A percentile compares a stretch with the other conserved stretches of the same genome.
phyloP scores from a whole-genome alignment of 208 protist species.

The Leishmania mexicana region DNA sequence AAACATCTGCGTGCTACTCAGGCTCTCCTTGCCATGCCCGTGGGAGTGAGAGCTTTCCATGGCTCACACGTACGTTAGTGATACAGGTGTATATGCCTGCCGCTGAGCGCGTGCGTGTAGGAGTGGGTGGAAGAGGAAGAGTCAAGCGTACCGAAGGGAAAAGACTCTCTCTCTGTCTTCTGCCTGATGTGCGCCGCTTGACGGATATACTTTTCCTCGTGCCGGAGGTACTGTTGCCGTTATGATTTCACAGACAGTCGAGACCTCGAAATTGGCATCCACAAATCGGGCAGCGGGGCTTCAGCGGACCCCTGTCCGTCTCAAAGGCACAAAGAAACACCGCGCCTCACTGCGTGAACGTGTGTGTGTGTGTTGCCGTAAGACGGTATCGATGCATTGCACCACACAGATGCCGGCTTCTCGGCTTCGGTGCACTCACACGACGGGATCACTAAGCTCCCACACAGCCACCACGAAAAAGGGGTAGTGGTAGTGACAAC shows the following conservation, averaged over 20 bases:
- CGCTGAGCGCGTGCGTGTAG: not conserved
- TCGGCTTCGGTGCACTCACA: not conserved
- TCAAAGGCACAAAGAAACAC: not conserved
- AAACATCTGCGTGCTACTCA: conserved; percentile 31
- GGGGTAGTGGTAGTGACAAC: not conserved
- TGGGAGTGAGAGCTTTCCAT: not conserved
- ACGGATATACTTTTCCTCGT: no score
- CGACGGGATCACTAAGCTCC: not conserved
- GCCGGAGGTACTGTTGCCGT: no score
- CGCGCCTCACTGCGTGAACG: not conserved
- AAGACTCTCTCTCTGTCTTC: no score
- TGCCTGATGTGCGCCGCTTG: no score
- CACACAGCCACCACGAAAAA: not conserved
- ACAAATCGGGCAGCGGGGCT: no score
- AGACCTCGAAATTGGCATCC: no score
- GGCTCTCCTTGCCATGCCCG: conserved; percentile 8
- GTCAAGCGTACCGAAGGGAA: not conserved
- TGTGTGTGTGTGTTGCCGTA: not conserved
- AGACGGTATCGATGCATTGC: not conserved
- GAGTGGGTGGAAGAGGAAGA: not conserved
- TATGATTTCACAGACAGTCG: no score
- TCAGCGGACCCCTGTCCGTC: no score
- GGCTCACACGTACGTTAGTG: conserved; percentile 1
- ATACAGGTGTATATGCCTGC: not conserved
- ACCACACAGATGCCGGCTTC: not conserved